Evolutionary conservation across 192 early-diverging fungal genomes (phyloP), one percentile per base, ranked within the genome.

Genomic region (Rhizoclosmatium sp.): DNA sequence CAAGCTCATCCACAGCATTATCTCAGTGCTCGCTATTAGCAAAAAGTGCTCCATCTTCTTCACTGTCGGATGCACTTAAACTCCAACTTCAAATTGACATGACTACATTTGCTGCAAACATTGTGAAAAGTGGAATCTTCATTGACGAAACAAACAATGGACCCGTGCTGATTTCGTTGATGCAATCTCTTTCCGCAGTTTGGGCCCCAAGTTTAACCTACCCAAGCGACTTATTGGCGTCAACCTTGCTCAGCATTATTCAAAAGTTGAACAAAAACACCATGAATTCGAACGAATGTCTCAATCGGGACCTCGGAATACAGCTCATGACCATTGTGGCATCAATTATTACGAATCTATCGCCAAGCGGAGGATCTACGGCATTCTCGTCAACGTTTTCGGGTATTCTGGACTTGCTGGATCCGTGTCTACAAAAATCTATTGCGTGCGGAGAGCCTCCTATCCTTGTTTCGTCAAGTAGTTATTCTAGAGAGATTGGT

Each of bases 381-480:
- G 39, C 19, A 9, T 21, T 62, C 5, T 62, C 60, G 4, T 21
- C 21, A 7, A 5, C 9, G 14, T 7, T 62, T 21, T 62, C 39
- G 0, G 1, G 23, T 62, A 21, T 9, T 40, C 39, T 62, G 4
- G 9, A 21, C 5, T 1, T 21, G 10, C 23, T 68, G 42, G 66
- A 41, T 47, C 66, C 40, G 23, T 68, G 66, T 23, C 10, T 68
- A 1, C 45, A 68, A 68, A 68, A 47, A 12, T 46, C 66, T 12
- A 47, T 68, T 10, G 66, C 46, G 1, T 68, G 66, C 23, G 66
- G 66, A 3, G 41, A 68, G 45, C 66, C 42, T 5, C 66, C 66
- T 19, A 7, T 68, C 7, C 7, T 62, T 7, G 16, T 68, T 12
- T 42, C 66, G 39, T 16, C 66, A 7, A 46, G 10, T 2, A 19